Base-by-base conservation (phyloP, 306 rosid species). In the Corylus avellana region DNA sequence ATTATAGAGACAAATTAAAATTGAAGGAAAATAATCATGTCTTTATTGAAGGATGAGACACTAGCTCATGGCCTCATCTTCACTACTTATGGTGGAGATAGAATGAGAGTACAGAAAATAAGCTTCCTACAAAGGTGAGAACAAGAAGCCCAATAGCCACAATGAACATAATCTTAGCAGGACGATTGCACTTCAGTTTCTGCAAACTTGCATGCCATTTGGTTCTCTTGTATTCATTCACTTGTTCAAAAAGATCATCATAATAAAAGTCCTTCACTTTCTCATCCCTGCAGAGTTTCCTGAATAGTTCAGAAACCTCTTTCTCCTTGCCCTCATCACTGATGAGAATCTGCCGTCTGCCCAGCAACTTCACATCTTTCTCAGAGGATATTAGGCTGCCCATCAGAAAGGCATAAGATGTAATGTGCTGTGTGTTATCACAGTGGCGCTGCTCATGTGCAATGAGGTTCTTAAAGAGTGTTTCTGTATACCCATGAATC, bases 381-480 rank as follows among this genome's bases (percentile, higher is more conserved):
- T 78, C 64, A 1, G 83, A 66, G 27, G 0, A 1, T 20, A 91
- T 50, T 13, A 91, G 79, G 81, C 67, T 20, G 17, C n/a, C 50
- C 86, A 89, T 80, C 49, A 91, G 85, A 54, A 59, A 73, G 37
- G 87, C 84, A 55, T 87, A 89, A 22, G 91, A 91, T 37, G 87
- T 80, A 47, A 89, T 78, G n/a, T 83, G 79, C 59, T 61, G 89
- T 2, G 86, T 48, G 47, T 39, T 68, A 7, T 78, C 78, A 61
- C 54, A 20, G 51, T 84, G 81, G 53, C 75, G 16, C 74, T 78
- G 83, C 79, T 89, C 95, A 10, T 87, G 67, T 18, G 84, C 95
- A 25, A 89, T 80, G 49, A 91, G 87, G 79, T 91, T 89, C 55
- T 68, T 42, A 14, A 91, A 75, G n/a, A 91, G 82, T 8, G 62